Conservation (phyloP, 495 filamentous ascomycete species). For the Echria macrotheca region DNA sequence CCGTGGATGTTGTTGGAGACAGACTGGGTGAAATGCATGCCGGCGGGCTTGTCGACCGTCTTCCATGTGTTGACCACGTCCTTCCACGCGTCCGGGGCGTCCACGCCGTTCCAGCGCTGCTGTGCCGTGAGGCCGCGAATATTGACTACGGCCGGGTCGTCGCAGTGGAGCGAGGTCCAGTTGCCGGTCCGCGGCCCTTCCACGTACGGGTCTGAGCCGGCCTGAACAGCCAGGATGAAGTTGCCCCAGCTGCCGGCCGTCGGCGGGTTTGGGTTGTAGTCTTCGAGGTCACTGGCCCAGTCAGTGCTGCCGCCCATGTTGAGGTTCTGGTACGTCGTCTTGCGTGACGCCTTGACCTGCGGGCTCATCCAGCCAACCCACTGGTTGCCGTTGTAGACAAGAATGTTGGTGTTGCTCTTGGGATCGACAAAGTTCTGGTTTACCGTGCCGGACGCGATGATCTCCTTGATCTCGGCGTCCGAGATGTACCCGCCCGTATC, state of each 20-base stretch:
- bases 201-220: slow-evolving; percentile 2
- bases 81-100: background rate
- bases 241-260: slow-evolving; percentile 5
- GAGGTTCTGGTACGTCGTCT: slow-evolving; percentile 15
- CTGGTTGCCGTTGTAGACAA: slow-evolving; percentile 36
- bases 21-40: background rate
- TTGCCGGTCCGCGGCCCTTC: slow-evolving; percentile 10
- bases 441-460: slow-evolving; percentile 28
- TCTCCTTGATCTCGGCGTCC: slow-evolving; percentile 25
- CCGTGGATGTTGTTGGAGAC: too few relatives aligned
- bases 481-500: slow-evolving; percentile 26
- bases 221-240: background rate
- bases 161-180: slow-evolving; percentile 15
- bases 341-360: slow-evolving; percentile 17
- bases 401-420: slow-evolving; percentile 29
- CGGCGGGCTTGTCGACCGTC: background rate
- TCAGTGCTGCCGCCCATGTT: slow-evolving; percentile 32
- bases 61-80: background rate
- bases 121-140: slow-evolving; percentile 9
- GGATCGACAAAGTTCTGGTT: slow-evolving; percentile 11
- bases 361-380: slow-evolving; percentile 41
- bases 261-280: slow-evolving; percentile 2
- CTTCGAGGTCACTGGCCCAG: slow-evolving; percentile 37
- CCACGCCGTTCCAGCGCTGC: background rate
- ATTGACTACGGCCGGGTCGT: slow-evolving; percentile 2